Conservation (phyloP, 2,329 filamentous ascomycete species). For the Bisporella sp. region DNA sequence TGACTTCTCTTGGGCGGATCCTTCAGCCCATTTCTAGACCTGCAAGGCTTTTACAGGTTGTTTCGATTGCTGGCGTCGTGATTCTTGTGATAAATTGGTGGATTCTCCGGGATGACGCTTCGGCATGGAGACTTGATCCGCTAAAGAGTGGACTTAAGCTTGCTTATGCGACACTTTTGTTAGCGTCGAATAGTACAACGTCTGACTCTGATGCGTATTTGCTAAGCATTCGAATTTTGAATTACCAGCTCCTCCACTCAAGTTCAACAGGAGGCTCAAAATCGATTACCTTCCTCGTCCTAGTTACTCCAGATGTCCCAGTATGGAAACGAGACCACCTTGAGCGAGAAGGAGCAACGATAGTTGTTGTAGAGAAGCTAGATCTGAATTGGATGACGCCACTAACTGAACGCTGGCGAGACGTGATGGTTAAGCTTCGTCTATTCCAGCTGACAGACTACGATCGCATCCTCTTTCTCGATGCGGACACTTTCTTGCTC, state of each 20-base stretch:
- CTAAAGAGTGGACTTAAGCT: too few relatives aligned
- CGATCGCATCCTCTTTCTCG: slow-evolving; percentile 29
- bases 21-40: too few relatives aligned
- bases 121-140: too few relatives aligned
- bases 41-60: too few relatives aligned
- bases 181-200: too few relatives aligned
- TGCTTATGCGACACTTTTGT: too few relatives aligned
- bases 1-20: too few relatives aligned
- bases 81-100: too few relatives aligned
- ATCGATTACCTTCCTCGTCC: slow-evolving; percentile 28
- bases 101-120: too few relatives aligned
- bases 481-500: slow-evolving; percentile 28
- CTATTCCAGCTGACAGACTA: slow-evolving; percentile 29
- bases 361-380: slow-evolving; percentile 26
- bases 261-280: slow-evolving; percentile 22
- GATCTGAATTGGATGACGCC: slow-evolving; percentile 24
- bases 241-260: slow-evolving; percentile 31
- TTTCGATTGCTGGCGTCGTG: too few relatives aligned
- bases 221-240: slow-evolving; percentile 27
- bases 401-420: slow-evolving; percentile 21
- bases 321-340: slow-evolving; percentile 22
- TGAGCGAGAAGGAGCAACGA: slow-evolving; percentile 28
- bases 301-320: slow-evolving; percentile 24
- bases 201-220: slow-evolving; percentile 21
- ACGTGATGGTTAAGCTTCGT: slow-evolving; percentile 27